Evolutionary conservation across 2,329 filamentous ascomycete genomes (phyloP).

Genomic region (Sclerotinia subarctica): DNA sequence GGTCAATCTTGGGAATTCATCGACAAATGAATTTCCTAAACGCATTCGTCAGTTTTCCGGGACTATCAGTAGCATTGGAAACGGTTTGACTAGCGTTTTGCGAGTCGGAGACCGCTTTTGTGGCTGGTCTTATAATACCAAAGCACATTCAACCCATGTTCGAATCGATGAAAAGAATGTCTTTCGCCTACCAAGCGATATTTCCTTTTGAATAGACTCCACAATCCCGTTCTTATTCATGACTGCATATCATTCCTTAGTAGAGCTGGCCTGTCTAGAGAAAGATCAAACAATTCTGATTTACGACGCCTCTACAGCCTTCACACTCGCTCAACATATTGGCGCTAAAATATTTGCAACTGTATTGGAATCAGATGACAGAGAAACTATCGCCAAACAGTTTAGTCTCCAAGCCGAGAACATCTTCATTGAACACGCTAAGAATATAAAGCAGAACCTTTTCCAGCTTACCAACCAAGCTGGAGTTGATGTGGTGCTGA

Average conservation of each 20-base stretch:
- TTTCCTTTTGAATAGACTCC: constrained; percentile 30
- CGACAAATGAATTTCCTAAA: background rate
- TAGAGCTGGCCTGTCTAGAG: constrained; percentile 30
- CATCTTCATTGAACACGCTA: background rate
- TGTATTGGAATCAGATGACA: constrained; percentile 25
- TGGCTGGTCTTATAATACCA: background rate
- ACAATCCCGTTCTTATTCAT: constrained; percentile 30
- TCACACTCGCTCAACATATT: constrained; percentile 34
- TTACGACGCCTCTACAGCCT: constrained; percentile 38
- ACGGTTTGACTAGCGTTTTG: background rate
- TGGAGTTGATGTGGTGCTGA: background rate
- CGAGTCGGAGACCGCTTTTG: background rate
- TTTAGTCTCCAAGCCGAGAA: background rate
- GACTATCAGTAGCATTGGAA: background rate
- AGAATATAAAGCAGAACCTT: background rate
- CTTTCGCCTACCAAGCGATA: constrained; percentile 24
- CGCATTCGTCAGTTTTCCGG: background rate
- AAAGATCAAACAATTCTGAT: constrained; percentile 38
- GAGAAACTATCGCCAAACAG: constrained; percentile 25
- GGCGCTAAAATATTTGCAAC: constrained; percentile 36
- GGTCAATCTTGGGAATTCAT: background rate
- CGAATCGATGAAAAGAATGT: constrained; percentile 27
- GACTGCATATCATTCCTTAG: constrained; percentile 33
- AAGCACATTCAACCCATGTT: constrained; percentile 18
- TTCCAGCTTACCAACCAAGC: background rate